Conservation (phyloP, 306 rosid genomes). For the Castanea sativa region DNA sequence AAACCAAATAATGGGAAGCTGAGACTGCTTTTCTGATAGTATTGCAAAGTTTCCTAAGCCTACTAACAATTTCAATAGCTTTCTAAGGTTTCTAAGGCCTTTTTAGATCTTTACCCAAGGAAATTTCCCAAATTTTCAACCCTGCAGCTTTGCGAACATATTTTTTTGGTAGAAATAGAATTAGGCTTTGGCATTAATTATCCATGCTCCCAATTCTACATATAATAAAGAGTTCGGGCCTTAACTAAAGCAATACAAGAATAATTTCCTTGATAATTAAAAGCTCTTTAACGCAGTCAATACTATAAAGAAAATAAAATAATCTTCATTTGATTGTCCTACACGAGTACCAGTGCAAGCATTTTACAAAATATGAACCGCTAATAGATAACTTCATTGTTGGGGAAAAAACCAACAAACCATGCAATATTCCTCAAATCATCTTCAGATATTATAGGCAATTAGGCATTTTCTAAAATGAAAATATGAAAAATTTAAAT, state of each 20-base stretch:
- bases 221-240: too few relatives aligned
- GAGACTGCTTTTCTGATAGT: background rate
- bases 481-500: background rate
- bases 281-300: too few relatives aligned
- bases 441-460: background rate
- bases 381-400: background rate
- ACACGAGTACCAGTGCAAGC: background rate
- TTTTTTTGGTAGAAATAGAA: background rate
- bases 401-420: background rate
- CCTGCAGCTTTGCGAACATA: background rate
- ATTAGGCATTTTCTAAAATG: background rate
- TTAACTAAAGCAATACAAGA: too few relatives aligned
- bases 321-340: too few relatives aligned
- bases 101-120: background rate
- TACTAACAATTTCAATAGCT: background rate
- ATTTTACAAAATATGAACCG: background rate
- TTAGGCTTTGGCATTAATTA: background rate
- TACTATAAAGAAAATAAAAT: too few relatives aligned
- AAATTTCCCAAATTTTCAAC: background rate
- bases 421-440: background rate
- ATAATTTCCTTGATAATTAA: too few relatives aligned
- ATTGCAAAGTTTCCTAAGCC: background rate
- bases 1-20: background rate
- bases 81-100: background rate
- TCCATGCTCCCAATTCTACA: background rate